Conservation (phyloP, 2,329 filamentous ascomycete species). For the Diplodia mutila region DNA sequence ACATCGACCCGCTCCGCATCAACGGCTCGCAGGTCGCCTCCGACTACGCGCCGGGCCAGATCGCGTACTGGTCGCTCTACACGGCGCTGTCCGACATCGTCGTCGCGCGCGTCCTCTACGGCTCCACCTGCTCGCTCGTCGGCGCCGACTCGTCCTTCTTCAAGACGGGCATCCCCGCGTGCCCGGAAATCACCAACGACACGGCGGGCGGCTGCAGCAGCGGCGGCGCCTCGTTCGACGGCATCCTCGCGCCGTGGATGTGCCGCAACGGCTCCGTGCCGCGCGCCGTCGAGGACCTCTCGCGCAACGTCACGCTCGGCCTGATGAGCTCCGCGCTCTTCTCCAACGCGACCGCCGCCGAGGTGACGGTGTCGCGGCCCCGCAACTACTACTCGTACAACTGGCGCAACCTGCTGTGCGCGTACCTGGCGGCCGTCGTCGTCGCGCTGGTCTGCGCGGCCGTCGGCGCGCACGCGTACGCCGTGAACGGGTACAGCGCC, state of each 20-base stretch:
- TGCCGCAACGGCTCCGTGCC: slow-evolving; percentile 4
- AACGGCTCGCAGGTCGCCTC: background rate
- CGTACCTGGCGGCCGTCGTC: background rate
- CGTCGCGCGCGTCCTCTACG: background rate
- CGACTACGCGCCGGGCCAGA: background rate
- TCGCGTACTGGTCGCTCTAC: background rate
- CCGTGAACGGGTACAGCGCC: background rate
- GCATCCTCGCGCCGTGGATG: background rate
- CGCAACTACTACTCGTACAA: background rate
- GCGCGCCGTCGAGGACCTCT: background rate
- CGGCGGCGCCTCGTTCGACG: background rate
- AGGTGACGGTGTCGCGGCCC: background rate
- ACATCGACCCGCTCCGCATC: background rate
- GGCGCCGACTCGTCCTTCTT: background rate
- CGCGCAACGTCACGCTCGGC: background rate
- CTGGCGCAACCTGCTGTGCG: background rate
- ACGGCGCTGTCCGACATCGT: background rate
- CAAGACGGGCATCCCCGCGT: background rate
- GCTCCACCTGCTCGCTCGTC: background rate
- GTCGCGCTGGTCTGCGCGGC: background rate
- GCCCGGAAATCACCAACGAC: background rate
- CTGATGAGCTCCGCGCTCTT: background rate
- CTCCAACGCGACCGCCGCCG: background rate
- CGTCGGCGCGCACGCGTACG: background rate
- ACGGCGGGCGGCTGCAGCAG: background rate